Conservation (phyloP, 148 eudicot species). For the Persicaria maculosa region DNA sequence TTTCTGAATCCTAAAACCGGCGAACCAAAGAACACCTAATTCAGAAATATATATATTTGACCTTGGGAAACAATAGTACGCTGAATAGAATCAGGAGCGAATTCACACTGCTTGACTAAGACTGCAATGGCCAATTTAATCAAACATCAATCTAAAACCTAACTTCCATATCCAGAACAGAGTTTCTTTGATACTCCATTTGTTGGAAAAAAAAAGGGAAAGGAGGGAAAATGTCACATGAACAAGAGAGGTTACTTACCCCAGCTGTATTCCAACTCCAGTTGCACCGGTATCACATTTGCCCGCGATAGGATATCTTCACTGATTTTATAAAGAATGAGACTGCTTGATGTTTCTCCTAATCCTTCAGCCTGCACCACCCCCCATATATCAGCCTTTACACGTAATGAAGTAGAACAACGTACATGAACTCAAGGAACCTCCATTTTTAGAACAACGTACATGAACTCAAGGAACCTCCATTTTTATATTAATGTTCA, state of each 20-base stretch:
- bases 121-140: background rate
- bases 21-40: background rate
- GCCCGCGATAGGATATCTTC: background rate
- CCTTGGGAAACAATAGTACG: background rate
- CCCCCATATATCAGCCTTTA: background rate
- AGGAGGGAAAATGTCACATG: background rate
- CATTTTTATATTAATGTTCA: background rate
- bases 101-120: background rate
- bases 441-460: background rate
- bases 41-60: background rate
- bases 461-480: background rate
- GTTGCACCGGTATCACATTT: background rate
- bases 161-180: background rate
- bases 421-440: background rate
- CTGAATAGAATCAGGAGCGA: background rate
- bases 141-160: background rate
- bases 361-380: background rate
- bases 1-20: background rate
- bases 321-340: background rate
- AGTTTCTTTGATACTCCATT: background rate
- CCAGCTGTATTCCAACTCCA: background rate
- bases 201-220: background rate
- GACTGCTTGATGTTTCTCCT: background rate
- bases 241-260: background rate
- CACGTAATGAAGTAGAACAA: background rate